Base-by-base conservation (phyloP, 2,329 filamentous ascomycete species). In the Teratosphaeria zuluensis region DNA sequence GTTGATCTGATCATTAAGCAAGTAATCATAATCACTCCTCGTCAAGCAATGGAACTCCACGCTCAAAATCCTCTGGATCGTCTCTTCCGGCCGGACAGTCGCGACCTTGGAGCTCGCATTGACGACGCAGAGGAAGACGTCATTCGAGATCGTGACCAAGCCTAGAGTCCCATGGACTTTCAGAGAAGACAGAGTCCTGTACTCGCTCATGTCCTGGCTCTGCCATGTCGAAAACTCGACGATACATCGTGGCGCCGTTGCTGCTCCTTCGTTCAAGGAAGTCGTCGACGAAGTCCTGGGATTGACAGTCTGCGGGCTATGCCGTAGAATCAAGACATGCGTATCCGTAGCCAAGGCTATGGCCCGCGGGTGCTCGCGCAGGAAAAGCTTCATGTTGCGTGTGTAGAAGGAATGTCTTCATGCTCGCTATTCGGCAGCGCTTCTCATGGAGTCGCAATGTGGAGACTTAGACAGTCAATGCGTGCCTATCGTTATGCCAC, bases 1-100 rank as follows among this genome's bases (percentile, higher is more conserved):
- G 63, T 84, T 82, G 56, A 81, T 73, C 58, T 83, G 80, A 66
- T 82, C 79, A 57, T 81, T 77, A 48, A 83, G 72, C 28, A 92
- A 82, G 72, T 91, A 82, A 73, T 97, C 94, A 74, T 95, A 96
- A 64, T 90, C 85, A 48, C 87, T 80, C 67, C 87, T 88, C 72
- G 90, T 97, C 61, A 99, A 77, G 70, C 94, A 97, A 76, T 95
- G 84, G 72, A 97, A 97, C 64, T 94, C 89, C 59, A 96, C 92
- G 21, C 83, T 85, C 61, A 86, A 81, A 67, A 97, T 97, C 72
- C 86, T 86, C 75, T 94, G 89, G 28, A 96, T 87, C 3, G 88
- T 92, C 78, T 97, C 92, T 53, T 90, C 90, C 0, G 91, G 91
- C 54, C 91, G 82, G 54, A 96, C 81, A 1, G 84, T 90, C 16